Percentiles rank a stretch among this genome's conserved stretches.
These are phyloP conservation scores for Glonium stellatum DNA, from an alignment of 495 filamentous ascomycete genomes.

Conservation along the genomic window DNA sequence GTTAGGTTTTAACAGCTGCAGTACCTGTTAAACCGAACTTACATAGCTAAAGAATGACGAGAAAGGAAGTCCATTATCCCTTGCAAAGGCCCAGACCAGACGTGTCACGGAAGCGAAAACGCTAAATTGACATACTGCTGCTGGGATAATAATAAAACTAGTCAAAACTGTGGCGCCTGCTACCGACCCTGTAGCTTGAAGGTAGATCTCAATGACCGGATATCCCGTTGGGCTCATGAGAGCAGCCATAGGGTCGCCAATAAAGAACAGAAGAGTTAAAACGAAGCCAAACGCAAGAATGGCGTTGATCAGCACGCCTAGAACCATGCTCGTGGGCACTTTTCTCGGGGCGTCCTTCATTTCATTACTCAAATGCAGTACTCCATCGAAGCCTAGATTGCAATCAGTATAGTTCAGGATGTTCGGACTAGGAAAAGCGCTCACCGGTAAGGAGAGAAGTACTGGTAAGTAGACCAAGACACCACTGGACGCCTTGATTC, in stretches of 20 bases:
- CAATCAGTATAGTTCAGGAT: background rate
- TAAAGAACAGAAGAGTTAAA: slow-evolving; percentile 23
- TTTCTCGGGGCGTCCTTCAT: slow-evolving; percentile 25
- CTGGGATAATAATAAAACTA: slow-evolving; percentile 40
- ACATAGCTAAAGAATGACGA: slow-evolving; percentile 41
- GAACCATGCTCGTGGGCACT: slow-evolving; percentile 26
- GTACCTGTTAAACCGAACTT: background rate
- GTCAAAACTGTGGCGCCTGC: slow-evolving; percentile 42
- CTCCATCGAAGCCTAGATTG: slow-evolving; percentile 22
- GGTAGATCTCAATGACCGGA: slow-evolving; percentile 46
- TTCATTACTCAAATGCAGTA: slow-evolving; percentile 27
- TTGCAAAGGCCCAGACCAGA: slow-evolving; percentile 53
- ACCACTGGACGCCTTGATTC: slow-evolving; percentile 2
- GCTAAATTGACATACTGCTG: slow-evolving; percentile 40
- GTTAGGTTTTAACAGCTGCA: background rate
- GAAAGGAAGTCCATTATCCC: slow-evolving; percentile 52
- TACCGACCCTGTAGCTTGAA: slow-evolving; percentile 40
- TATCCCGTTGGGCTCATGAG: slow-evolving; percentile 28
- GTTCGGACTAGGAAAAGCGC: background rate
- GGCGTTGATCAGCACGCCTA: slow-evolving; percentile 21
- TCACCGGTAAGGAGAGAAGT: slow-evolving; percentile 12
- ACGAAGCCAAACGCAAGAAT: slow-evolving; percentile 25
- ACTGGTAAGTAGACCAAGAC: slow-evolving; percentile 2
- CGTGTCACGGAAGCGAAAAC: slow-evolving; percentile 48
- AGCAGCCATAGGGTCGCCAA: slow-evolving; percentile 18